Base-by-base conservation (phyloP, 2,329 filamentous ascomycete species). In the Coniochaeta sp. region DNA sequence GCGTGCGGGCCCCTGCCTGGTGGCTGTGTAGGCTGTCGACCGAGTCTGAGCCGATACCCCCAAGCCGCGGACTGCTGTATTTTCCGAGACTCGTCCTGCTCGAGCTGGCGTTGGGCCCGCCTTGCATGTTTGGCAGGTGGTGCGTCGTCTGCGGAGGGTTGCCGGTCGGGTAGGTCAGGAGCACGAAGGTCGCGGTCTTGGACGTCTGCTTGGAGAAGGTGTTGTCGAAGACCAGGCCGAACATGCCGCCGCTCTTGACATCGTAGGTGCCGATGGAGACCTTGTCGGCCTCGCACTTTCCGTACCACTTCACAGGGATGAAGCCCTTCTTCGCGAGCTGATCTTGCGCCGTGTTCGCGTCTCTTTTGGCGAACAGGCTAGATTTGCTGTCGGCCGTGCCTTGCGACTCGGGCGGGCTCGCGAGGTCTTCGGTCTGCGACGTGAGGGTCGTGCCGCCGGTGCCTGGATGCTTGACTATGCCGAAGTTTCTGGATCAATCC, bases 191-290 rank as follows among this genome's bases (percentile, higher is more conserved):
- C 22, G 92, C 92, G 33, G 89, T 96, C 77, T 99, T 99, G 59
- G 93, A 95, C 47, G 90, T 88, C 73, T 89, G 90, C 77, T 97
- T 98, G 62, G 93, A 96, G 72, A 99, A 99, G 31, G 95, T 99
- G 71, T 99, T 99, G 83, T 99, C 95, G 70, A 99, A 96, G 34
- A 98, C 91, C 63, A 99, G 80, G 60, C 93, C 95, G 72, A 96
- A 99, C 85, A 96, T 97, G 70, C 95, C 95, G 26, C 88, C 90
- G 64, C 95, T 86, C 36, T 79, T 78, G 26, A 98, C 90, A 70
- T 96, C 89, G 71, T 91, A 91, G 22, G 88, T 95, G 34, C 93
- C 95, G 73, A 93, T 91, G 22, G 91, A 90, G 58, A 97, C 92
- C 77, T 95, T 93, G 77, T 98, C 93, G 40, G 95, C 93, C 75